phyloP scores from a whole-genome alignment of 768 basidiomycete genomes.

The Tremella fuciformis region DNA sequence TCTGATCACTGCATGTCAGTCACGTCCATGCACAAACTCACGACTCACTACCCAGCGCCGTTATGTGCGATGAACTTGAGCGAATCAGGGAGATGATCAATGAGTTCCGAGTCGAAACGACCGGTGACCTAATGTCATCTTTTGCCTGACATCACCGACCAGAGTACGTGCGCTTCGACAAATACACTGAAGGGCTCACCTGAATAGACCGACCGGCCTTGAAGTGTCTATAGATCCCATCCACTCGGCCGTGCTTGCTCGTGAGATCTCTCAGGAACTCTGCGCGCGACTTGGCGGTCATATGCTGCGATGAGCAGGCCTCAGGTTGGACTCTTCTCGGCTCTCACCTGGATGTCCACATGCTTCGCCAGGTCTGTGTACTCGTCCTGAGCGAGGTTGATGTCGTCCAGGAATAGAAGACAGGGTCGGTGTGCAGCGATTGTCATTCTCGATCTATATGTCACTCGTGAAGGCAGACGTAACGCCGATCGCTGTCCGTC shows the following conservation, averaged over 20 bases:
- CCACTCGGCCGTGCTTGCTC: conserved; percentile 9
- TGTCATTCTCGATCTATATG: neutral
- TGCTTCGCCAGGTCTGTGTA: neutral
- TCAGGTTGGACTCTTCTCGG: too few species aligned
- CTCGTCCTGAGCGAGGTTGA: conserved; percentile 16
- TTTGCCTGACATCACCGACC: neutral
- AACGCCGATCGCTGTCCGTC: too few species aligned
- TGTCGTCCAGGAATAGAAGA: conserved; percentile 14
- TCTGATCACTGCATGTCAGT: conserved; percentile 15
- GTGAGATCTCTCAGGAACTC: conserved; percentile 15
- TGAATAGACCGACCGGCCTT: conserved; percentile 15
- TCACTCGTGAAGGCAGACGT: too few species aligned
- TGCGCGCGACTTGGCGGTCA: conserved; percentile 1
- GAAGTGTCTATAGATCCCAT: conserved; percentile 24
- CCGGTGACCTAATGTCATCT: conserved; percentile 9
- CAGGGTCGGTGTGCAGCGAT: neutral
- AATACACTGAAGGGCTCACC: neutral
- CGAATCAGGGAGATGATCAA: conserved; percentile 8
- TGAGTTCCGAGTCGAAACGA: conserved; percentile 16
- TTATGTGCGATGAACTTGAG: conserved; percentile 18
- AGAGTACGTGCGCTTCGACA: too few species aligned
- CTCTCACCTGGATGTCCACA: conserved; percentile 2
- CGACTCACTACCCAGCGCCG: conserved; percentile 17
- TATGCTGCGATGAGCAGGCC: conserved; percentile 8
- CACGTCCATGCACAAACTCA: neutral